Percentiles rank a stretch among this genome's conserved stretches.
phyloP scores from a whole-genome alignment of 306 rosid genomes.

The Canavalia ensiformis region DNA sequence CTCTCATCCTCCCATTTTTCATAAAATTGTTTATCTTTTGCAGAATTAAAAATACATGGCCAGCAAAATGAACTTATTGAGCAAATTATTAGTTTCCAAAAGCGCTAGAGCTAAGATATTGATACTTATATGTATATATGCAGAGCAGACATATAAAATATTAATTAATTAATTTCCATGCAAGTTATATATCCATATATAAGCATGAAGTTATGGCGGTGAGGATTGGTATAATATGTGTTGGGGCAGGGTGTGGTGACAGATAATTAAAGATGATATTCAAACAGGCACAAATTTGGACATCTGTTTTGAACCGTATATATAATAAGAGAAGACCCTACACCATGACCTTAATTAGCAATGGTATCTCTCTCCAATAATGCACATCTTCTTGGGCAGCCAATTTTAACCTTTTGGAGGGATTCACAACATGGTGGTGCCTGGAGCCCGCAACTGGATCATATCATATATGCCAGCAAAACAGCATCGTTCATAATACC shows the following conservation, averaged over 20 bases:
- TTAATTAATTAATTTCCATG: background rate
- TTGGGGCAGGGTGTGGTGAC: conserved; percentile 37
- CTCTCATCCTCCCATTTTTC: background rate
- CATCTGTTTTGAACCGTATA: conserved; percentile 30
- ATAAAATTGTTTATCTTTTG: background rate
- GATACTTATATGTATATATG: background rate
- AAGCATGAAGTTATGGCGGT: conserved; percentile 15
- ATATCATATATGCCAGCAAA: conserved; percentile 52
- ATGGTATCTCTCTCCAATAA: conserved; percentile 60
- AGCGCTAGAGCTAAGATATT: background rate
- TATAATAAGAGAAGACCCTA: conserved; percentile 44
- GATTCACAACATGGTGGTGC: conserved; percentile 54
- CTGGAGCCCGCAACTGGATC: conserved; percentile 55
- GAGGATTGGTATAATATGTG: background rate
- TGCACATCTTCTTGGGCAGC: conserved; percentile 44
- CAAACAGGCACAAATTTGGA: conserved; percentile 41
- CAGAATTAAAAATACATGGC: background rate
- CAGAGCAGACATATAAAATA: background rate
- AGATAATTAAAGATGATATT: conserved; percentile 35
- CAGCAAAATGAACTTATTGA: background rate
- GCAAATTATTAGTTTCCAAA: background rate
- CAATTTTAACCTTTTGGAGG: conserved; percentile 64
- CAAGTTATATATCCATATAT: background rate
- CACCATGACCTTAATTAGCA: conserved; percentile 5
- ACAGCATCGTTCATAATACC: conserved; percentile 43